Evolutionary conservation across 2,329 filamentous ascomycete species (phyloP), one percentile per base, ranked within the genome.

Genomic region (Exophiala viscosa): DNA sequence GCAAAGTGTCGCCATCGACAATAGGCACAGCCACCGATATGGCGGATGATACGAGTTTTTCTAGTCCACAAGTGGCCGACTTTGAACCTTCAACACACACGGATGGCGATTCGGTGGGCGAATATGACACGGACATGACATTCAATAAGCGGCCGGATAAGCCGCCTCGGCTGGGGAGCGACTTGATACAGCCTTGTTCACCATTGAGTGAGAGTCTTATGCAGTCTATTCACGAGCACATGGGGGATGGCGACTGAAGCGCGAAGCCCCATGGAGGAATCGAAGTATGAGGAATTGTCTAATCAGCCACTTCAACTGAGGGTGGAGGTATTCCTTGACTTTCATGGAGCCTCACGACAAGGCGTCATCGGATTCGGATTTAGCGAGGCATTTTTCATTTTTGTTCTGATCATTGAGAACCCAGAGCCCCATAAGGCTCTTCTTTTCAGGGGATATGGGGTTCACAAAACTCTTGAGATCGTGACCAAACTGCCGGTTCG

Each of bases 151-250:
- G 39, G 23, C 43, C 11, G 11, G 15, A 52, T 33, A 60, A 55
- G 38, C 57, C 59, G 10, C 59, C 59, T 18, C 57, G 59, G 1
- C 56, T 60, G 38, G 57, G 44, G 11, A 61, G 59, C 43, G 59
- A 59, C 43, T n/a, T 61, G 45, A 58, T 61, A 28, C 57, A 58
- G 36, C 50, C 55, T 17, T 51, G 57, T 20, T 56, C 51, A 10
- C 57, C 59, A 5, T 35, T 54, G 14, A 44, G 41, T 18, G 56
- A 54, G 10, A 52, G 40, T 20, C 35, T 59, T 33, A 45, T 59
- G 28, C 48, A 47, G 10, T 56, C 56, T 31, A 15, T 59, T 11
- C 32, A 56, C 34, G 40, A 54, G 23, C 43, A 50, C 28, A 11
- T 57, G 11, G 23, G 40, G n/a, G n/a, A 43, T 13, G 47, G 20